Conservation (phyloP, 371 early-diverging fungal genomes). For the Chytridium lagenaria region DNA sequence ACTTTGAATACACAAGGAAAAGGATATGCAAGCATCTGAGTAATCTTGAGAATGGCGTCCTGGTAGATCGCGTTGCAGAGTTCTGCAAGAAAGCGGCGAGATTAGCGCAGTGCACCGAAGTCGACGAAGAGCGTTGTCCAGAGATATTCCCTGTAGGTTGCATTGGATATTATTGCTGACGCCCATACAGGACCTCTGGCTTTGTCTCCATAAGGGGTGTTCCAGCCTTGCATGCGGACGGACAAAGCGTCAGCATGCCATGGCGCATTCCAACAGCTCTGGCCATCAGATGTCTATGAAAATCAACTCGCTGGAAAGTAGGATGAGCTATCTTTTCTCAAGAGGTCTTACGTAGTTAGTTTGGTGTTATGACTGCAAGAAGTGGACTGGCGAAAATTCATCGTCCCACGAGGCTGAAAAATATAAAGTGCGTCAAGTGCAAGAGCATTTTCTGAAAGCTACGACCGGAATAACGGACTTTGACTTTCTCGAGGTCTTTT, state of each 20-base stretch:
- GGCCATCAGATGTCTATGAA: constrained; percentile 23
- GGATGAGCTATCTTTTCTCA: background rate
- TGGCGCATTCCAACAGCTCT: constrained; percentile 11
- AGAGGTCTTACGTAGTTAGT: background rate
- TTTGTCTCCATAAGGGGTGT: constrained; percentile 26
- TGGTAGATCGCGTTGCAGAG: background rate
- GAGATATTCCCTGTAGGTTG: background rate
- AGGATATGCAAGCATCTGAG: constrained; percentile 4
- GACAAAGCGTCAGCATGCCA: constrained; percentile 26
- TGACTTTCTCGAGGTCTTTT: constrained; percentile 10
- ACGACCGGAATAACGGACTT: background rate
- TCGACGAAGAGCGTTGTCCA: background rate
- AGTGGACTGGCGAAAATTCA: constrained; percentile 21
- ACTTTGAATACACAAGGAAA: background rate
- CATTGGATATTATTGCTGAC: background rate
- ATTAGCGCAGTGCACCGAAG: background rate
- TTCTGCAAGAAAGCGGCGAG: background rate
- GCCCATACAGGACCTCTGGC: constrained; percentile 23
- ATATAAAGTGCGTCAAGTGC: background rate
- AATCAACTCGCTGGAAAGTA: constrained; percentile 27
- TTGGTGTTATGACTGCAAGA: constrained; percentile 28
- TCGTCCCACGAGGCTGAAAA: constrained; percentile 13
- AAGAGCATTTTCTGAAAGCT: background rate
- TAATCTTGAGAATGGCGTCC: background rate
- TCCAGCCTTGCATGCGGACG: constrained; percentile 22